Evolutionary conservation across 106 monocot genomes (phyloP), one percentile per base, ranked within the genome.

Genomic region (Dioscorea dumetorum): DNA sequence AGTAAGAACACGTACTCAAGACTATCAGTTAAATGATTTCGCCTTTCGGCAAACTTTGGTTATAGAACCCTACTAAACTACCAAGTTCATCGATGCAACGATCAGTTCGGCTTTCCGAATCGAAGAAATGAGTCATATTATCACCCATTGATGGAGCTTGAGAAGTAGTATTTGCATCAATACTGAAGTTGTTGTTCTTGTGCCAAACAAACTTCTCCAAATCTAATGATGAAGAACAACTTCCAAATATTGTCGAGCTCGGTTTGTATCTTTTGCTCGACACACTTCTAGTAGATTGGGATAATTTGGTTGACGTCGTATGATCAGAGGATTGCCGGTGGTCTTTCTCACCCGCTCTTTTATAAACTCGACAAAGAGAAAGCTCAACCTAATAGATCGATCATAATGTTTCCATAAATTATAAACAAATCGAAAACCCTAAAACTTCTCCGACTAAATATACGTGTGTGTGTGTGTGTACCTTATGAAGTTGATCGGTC

Each of bases 351-450:
- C 84, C 80, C 0, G 84, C 57, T 68, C 84, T 73, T 68, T 80
- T 84, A 77, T 80, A 84, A 10, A 84, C 84, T 24, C 77, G 67
- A 58, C 84, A 84, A 0, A 84, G 77, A 0, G 84, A 77, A 33
- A 84, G 80, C 23, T 84, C 84, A 16, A 67, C 80, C 84, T 84
- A 71, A 53, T 70, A 11, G 22, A 66, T n/a, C n/a, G n/a, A n/a
- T 12, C 28, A 28, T 28, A 3, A 28, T 28, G 28, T 28, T 28
- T 28, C 28, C 1, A 28, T 28, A 28, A 28, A 28, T 28, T 28
- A 28, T 28, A 28, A 28, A 3, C 3, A 28, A 28, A 28, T 28
- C 28, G 41, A 41, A 10, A 10, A 41, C 41, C 41, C 28, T 28
- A 41, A 41, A 41, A 31, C 10, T 33, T 19, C 0, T 28, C 13